Evolutionary conservation across 352 stramenopile species (phyloP), one percentile per base, ranked within the genome.

Genomic region (Phytophthora ramorum): DNA sequence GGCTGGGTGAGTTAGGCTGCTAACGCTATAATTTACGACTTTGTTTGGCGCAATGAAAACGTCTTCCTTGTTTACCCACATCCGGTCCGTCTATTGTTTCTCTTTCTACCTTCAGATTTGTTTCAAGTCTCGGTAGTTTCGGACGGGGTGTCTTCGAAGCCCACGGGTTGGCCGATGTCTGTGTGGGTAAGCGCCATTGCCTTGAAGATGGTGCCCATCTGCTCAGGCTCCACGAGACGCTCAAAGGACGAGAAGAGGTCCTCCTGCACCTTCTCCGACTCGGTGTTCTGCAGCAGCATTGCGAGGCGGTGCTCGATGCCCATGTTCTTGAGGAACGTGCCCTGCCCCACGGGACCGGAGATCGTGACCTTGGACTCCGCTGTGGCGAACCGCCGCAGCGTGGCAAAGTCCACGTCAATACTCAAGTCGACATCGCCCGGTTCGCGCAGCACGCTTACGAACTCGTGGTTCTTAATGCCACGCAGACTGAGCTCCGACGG

Each of bases 171-270:
- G 2, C 83, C 77, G 30, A 91, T 76, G 28, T 79, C 68, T 35
- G 69, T 63, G 67, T 90, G 73, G 12, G 74, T 90, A 55, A 98
- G 74, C 5, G 92, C 93, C 76, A 99, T 84, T 24, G 96, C 96
- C 66, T 98, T 98, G 76, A 97, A 99, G 62, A 96, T 92, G 41
- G 89, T 85, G 24, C 95, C 96, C 93, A 98, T 98, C 58, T 98
- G 90, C 28, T 98, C 92, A 0, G 87, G 63, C 44, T 95, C 72
- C 17, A 98, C 86, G 32, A 99, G 87, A 26, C 95, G 92, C 69
- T 98, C 92, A 58, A 98, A 93, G 12, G 95, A 90, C 43, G 91
- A 87, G 61, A 96, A 97, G 16, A 98, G 68, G 43, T 97, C 83
- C 38, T 97, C 84, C 53, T 97, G 85, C 45, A 71, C 40, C 28